These are phyloP conservation scores for Pichia membranifaciens DNA, from an alignment of 805 yeast species.

Conservation along the genomic window DNA sequence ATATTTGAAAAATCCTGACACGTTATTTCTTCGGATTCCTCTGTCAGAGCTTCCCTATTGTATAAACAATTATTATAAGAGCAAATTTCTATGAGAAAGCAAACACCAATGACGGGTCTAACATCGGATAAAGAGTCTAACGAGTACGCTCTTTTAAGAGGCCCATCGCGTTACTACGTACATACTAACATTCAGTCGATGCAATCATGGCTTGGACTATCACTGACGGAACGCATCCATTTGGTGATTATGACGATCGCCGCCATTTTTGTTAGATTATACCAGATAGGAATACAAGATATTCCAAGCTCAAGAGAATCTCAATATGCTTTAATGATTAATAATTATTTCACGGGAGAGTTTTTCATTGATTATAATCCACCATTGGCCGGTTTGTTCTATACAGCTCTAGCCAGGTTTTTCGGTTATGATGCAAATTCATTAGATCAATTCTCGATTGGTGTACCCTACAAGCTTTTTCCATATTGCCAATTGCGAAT, in stretches of 20 bases:
- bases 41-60: too few relatives aligned
- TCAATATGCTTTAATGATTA: conserved; percentile 43
- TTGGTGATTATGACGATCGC: conserved; percentile 19
- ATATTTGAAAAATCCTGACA: too few relatives aligned
- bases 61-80: too few relatives aligned
- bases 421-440: conserved; percentile 41
- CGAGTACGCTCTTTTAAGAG: neutral
- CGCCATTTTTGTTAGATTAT: conserved; percentile 53
- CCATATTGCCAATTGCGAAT: conserved; percentile 52
- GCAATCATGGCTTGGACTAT: neutral
- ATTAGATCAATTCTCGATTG: conserved; percentile 23
- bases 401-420: conserved; percentile 51
- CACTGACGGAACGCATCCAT: conserved; percentile 15
- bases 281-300: conserved; percentile 53
- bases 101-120: too few relatives aligned
- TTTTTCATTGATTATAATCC: conserved; percentile 77
- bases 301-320: conserved; percentile 90
- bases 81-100: too few relatives aligned
- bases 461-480: conserved; percentile 33
- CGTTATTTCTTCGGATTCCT: too few relatives aligned
- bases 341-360: conserved; percentile 61
- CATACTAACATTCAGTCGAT: neutral
- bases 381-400: conserved; percentile 70
- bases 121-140: too few relatives aligned
- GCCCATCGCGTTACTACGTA: conserved; percentile 12